phyloP scores from a whole-genome alignment of 2,329 filamentous ascomycete genomes.

The Penicillium sp. region DNA sequence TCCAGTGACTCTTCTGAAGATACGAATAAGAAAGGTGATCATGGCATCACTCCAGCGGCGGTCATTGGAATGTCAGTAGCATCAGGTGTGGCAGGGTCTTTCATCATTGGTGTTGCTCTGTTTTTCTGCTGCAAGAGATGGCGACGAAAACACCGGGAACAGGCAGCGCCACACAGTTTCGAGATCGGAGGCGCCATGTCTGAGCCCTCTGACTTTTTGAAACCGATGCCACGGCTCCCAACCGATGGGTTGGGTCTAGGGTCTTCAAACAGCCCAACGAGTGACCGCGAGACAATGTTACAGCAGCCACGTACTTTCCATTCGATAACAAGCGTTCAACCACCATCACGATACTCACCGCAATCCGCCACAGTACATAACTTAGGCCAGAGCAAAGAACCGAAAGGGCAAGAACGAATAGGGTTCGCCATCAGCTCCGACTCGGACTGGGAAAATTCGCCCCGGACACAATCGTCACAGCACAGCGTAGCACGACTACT shows the following conservation, averaged over 20 bases:
- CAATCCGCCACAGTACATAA: slow-evolving; percentile 19
- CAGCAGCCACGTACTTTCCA: slow-evolving; percentile 14
- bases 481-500: slow-evolving; percentile 41
- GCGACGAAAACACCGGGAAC: slow-evolving; percentile 25
- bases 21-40: slow-evolving; percentile 6
- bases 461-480: slow-evolving; percentile 36
- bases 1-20: slow-evolving; percentile 15
- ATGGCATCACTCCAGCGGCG: slow-evolving; percentile 29
- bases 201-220: slow-evolving; percentile 36
- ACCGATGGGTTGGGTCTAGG: slow-evolving; percentile 15
- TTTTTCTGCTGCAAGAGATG: slow-evolving; percentile 34
- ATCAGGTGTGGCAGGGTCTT: slow-evolving; percentile 37
- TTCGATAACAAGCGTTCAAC: slow-evolving; percentile 18
- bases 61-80: slow-evolving; percentile 41
- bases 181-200: slow-evolving; percentile 44
- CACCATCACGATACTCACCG: slow-evolving; percentile 20
- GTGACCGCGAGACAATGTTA: slow-evolving; percentile 20
- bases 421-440: slow-evolving; percentile 23
- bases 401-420: slow-evolving; percentile 13
- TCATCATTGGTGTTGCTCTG: slow-evolving; percentile 35
- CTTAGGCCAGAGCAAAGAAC: not conserved
- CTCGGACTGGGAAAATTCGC: slow-evolving; percentile 31
- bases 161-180: slow-evolving; percentile 31
- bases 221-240: slow-evolving; percentile 26
- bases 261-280: slow-evolving; percentile 7